Conservation (phyloP, 208 protist species). For the Leishmania tropica region DNA sequence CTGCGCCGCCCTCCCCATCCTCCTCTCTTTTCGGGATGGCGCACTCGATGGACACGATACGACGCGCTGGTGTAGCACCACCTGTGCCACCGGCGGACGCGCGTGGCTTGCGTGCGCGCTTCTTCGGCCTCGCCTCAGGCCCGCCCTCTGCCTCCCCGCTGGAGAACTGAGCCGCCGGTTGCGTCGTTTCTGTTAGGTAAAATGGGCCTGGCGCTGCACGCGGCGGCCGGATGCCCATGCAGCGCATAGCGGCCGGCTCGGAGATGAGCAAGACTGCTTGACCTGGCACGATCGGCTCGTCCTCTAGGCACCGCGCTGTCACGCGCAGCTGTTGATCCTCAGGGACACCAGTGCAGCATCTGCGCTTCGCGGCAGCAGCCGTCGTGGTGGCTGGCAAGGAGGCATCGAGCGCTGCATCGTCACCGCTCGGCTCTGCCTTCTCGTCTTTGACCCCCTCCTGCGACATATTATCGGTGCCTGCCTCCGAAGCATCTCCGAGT, state of each 20-base stretch:
- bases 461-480: neutral
- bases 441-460: neutral
- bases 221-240: conserved; percentile 44
- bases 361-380: neutral
- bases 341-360: neutral
- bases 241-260: conserved; percentile 69
- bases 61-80: conserved; percentile 5
- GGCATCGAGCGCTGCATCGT: neutral
- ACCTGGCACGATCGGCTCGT: conserved; percentile 53
- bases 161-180: neutral
- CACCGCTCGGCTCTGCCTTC: neutral
- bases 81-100: neutral
- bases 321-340: conserved; percentile 28
- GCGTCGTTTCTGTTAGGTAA: conserved; percentile 12
- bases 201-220: conserved; percentile 41
- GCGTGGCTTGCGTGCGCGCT: neutral
- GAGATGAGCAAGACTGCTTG: conserved; percentile 61
- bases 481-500: neutral
- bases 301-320: conserved; percentile 63
- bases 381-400: neutral
- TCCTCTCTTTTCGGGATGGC: conserved; percentile 2
- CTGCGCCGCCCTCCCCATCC: neutral
- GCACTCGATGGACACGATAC: conserved; percentile 24
- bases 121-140: neutral
- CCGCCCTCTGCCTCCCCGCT: neutral